A percentile compares a stretch with the other conserved stretches of the same genome.
Evolutionary conservation across 306 rosid species (phyloP).

Genomic region (Quercus suber): DNA sequence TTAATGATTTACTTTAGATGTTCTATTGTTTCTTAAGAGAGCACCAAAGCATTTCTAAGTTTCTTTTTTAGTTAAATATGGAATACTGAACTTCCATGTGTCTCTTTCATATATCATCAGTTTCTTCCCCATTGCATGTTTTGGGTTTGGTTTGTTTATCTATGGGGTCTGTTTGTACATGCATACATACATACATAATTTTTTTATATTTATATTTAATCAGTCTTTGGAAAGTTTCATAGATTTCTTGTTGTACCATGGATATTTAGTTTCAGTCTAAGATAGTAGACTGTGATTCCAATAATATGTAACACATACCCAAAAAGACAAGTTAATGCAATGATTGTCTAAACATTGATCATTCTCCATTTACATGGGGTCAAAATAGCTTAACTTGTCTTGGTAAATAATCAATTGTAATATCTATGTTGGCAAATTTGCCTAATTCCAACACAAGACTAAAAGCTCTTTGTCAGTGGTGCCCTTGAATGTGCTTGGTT

Average conservation of each 20-base stretch:
- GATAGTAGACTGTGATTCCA: background rate
- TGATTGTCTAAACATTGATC: background rate
- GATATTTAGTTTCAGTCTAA: background rate
- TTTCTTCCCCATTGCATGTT: background rate
- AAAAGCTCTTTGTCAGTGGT: no score
- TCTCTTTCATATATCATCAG: background rate
- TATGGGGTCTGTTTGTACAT: no score
- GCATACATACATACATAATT: no score
- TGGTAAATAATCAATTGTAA: no score
- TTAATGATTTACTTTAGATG: background rate
- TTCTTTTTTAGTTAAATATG: background rate
- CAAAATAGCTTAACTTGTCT: no score
- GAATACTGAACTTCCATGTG: background rate
- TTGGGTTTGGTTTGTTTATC: background rate
- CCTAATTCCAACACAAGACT: no score
- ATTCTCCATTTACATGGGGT: background rate
- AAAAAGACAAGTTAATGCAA: background rate
- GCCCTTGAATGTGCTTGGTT: background rate
- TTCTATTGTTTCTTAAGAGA: background rate
- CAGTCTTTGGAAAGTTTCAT: no score
- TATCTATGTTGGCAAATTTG: no score
- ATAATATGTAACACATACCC: background rate
- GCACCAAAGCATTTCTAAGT: background rate
- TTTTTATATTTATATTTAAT: no score
- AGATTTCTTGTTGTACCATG: no score